Evolutionary conservation across 208 protist species (phyloP), one percentile per base, ranked within the genome.

Genomic region (Phytomonas serpens): DNA sequence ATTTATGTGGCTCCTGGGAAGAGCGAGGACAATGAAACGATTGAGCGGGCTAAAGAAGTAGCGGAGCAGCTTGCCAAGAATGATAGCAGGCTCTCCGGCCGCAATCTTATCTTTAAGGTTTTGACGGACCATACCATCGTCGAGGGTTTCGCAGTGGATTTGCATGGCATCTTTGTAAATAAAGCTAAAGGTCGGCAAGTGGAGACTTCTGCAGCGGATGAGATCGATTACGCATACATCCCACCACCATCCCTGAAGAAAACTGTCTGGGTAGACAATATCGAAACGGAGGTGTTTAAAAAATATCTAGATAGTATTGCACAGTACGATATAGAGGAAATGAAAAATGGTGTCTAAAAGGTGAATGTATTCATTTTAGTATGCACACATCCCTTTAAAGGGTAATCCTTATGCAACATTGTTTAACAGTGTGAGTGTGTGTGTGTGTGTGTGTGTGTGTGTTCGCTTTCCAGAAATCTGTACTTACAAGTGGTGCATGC

Each of bases 221-320:
- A 97, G 75, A 78, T 76, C 37, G 92, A 97, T 79, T 97, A 92
- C 83, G 93, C 89, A 30, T 82, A 78, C 57, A 86, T 94, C 75
- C 89, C 92, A 40, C 73, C 77, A 0, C 80, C 84, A 4, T 85
- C 81, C 62, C 64, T 83, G 64, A 30, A 69, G 52, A 81, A 80
- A 70, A 97, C 92, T 11, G 72, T 75, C 4, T 97, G 86, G 86
- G 88, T 89, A 63, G 87, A 94, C 75, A 97, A 93, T 74, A 85
- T 93, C 70, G 89, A 93, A 75, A 93, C 89, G 27, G 88, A 95
- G 81, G 82, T 93, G 72, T 80, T 95, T 37, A 81, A 83, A 76
- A 85, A 88, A 72, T 97, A 92, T 73, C 87, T 94, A 38, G 88
- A 97, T 76, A 82, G 79, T 64, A 88, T 97, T 31, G 70, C 88